These are phyloP conservation scores for Auricularia sp. DNA, from an alignment of 768 basidiomycete species.

Conservation along the genomic window DNA sequence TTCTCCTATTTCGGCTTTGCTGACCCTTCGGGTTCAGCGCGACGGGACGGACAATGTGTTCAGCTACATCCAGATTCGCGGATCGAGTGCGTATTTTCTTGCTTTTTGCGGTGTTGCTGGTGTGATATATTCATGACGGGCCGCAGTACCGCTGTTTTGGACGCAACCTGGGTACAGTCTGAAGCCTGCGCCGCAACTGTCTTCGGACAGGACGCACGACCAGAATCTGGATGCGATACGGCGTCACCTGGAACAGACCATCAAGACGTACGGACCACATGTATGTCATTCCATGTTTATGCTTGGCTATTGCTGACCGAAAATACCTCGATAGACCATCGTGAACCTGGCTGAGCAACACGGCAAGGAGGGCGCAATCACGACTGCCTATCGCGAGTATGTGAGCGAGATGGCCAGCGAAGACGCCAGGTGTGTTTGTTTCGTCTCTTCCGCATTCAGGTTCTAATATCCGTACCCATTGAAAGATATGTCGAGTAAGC, in stretches of 20 bases:
- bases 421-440: conserved; percentile 44
- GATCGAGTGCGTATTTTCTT: conserved; percentile 58
- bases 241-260: conserved; percentile 61
- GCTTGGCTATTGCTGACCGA: not conserved
- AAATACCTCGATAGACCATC: conserved; percentile 40
- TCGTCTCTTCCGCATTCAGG: too few species aligned
- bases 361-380: conserved; percentile 79
- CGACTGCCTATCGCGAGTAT: conserved; percentile 65
- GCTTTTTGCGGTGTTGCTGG: not conserved
- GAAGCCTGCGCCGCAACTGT: conserved; percentile 78
- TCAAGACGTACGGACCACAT: conserved; percentile 67
- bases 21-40: conserved; percentile 34
- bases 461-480: not conserved
- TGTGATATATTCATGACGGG: not conserved
- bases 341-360: conserved; percentile 86
- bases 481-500: conserved; percentile 54
- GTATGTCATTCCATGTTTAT: conserved; percentile 32
- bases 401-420: conserved; percentile 46
- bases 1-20: not conserved
- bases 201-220: conserved; percentile 58
- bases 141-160: conserved; percentile 84
- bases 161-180: conserved; percentile 77
- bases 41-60: conserved; percentile 71
- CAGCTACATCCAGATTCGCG: conserved; percentile 83
- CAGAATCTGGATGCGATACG: conserved; percentile 63